A percentile compares a stretch with the other conserved stretches of the same genome.
These are phyloP conservation scores for Cryptococcus depauperatus DNA, from an alignment of 1,284 basidiomycete species.

Conservation along the genomic window DNA sequence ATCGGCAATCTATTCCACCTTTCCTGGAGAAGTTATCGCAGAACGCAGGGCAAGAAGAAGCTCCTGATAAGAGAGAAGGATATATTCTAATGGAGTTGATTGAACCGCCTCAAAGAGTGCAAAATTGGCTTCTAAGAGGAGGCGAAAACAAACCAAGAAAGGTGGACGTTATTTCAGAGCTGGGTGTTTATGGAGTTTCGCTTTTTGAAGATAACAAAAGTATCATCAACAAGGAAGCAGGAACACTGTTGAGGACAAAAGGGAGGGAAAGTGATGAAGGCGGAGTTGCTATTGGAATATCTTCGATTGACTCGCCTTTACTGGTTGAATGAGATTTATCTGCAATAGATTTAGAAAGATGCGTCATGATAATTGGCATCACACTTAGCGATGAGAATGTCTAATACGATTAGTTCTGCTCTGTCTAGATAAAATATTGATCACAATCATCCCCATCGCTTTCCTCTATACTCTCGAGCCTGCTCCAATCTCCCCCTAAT, in stretches of 20 bases:
- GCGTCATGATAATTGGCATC: too few relatives aligned
- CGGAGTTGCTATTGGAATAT: slow-evolving; percentile 75
- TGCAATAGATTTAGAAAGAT: too few relatives aligned
- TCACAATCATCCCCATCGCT: too few relatives aligned
- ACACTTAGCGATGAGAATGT: too few relatives aligned
- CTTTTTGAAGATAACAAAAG: slow-evolving; percentile 55
- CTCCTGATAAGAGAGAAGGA: slow-evolving; percentile 47
- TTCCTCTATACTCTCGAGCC: too few relatives aligned
- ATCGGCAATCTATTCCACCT: slow-evolving; percentile 68
- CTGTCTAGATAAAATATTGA: too few relatives aligned
- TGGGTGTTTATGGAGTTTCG: slow-evolving; percentile 85
- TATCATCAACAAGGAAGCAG: slow-evolving; percentile 57
- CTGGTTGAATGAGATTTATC: slow-evolving; percentile 13
- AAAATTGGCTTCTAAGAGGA: slow-evolving; percentile 64
- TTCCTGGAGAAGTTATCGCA: slow-evolving; percentile 63
- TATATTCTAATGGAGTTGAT: slow-evolving; percentile 96
- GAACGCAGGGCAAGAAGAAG: slow-evolving; percentile 34
- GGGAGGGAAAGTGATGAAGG: slow-evolving; percentile 88
- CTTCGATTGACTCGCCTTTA: slow-evolving; percentile 39
- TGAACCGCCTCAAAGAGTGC: slow-evolving; percentile 57
- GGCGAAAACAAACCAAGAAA: slow-evolving; percentile 46
- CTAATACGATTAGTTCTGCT: too few relatives aligned
- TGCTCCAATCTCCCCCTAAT: neutral
- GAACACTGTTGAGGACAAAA: slow-evolving; percentile 87
- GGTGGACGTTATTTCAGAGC: slow-evolving; percentile 73